These are phyloP conservation scores for Adansonia grandidieri DNA, from an alignment of 441 rosid species.

Conservation along the genomic window DNA sequence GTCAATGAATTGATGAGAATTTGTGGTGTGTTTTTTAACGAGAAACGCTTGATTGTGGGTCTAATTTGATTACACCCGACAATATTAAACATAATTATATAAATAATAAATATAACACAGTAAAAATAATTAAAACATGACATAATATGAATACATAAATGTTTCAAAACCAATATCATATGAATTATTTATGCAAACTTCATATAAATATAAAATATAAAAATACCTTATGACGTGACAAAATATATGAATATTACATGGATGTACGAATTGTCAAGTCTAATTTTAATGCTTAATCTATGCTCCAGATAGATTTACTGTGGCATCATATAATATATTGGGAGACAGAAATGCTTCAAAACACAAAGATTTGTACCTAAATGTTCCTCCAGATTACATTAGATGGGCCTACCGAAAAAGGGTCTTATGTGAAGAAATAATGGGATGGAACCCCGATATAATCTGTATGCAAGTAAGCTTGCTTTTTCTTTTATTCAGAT, in stretches of 20 bases:
- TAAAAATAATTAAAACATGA: no score
- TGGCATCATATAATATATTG: conserved; percentile 74
- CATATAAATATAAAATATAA: no score
- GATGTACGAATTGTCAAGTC: no score
- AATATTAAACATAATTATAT: no score
- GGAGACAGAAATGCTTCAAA: conserved; percentile 65
- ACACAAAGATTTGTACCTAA: conserved; percentile 62
- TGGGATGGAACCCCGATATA: conserved; percentile 63
- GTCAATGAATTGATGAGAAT: neutral
- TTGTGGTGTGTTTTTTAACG: no score
- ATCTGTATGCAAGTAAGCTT: conserved; percentile 69
- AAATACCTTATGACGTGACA: no score
- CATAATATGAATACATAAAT: no score
- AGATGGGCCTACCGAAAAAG: conserved; percentile 70
- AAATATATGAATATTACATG: no score
- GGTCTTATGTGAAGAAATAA: conserved; percentile 60
- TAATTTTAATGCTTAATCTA: neutral
- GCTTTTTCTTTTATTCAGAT: neutral
- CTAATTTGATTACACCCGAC: no score
- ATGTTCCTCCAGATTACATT: conserved; percentile 54
- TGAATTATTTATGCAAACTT: no score
- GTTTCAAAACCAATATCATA: no score
- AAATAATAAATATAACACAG: no score
- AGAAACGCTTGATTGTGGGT: neutral
- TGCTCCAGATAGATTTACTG: conserved; percentile 55